Evolutionary conservation across 139 green algal genomes (phyloP), one percentile per base, ranked within the genome.

Genomic region (Tetratostichococcus sp.): DNA sequence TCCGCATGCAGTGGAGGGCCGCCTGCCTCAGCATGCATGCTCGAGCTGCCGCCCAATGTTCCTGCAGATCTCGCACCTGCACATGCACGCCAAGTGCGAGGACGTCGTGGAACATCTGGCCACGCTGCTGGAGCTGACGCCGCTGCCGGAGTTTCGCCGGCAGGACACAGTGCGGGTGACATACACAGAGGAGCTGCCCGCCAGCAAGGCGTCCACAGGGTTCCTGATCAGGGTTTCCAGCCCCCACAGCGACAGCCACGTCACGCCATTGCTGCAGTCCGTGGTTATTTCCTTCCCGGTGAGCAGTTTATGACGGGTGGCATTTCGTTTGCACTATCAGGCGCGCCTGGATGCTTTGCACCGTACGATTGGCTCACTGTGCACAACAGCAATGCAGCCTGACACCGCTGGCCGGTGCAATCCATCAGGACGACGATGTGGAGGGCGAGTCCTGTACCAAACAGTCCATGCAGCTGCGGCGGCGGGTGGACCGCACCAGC

Each of bases 231-330:
- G 23, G 16, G 77, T 93, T 30, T 33, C 65, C 39, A 93, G 82
- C 72, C 42, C 70, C 34, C 84, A 90, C 68, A 87, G 89, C 1
- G 26, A 39, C 0, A 72, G 69, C 19, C 89, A 85, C 71, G 77
- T 81, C 0, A 35, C 93, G 75, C 89, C 89, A 4, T 80, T 93
- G 62, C 69, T 91, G n/a, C 28, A 82, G 67, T 58, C 43, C 2
- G 42, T 87, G 30, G 30, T 74, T 26, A 26, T 68, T 17, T 62
- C 50, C 50, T 62, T 62, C 50, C 50, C 50, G 19, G 50, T 62
- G 50, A 62, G 50, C 2, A 4, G 11, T 2, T 2, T 62, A 28
- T n/a, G 19, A 26, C 26, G 14, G 22, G 17, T 62, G 50, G 11
- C 6, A 21, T 50, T 6, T 26, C 17, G 11, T n/a, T 26, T 26